Conservation (phyloP, 202 grass and related monocot genomes). For the Brachypodium distachyon region DNA sequence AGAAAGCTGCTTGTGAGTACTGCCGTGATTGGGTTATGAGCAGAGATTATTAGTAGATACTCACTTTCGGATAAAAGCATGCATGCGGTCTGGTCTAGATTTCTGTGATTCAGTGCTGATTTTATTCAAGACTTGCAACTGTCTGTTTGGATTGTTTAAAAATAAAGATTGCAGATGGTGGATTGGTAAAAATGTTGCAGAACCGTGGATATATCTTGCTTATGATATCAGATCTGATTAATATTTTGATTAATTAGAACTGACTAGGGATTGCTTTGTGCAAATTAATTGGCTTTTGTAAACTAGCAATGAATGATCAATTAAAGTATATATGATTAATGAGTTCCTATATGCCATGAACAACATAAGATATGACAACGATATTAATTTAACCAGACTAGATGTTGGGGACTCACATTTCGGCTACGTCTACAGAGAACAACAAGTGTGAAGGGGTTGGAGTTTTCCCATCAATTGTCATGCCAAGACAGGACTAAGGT, state of each 20-base stretch:
- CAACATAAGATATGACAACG: neutral
- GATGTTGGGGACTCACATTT: neutral
- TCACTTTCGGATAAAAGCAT: neutral
- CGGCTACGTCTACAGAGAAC: neutral
- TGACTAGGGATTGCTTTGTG: neutral
- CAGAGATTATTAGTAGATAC: neutral
- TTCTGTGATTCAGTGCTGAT: neutral
- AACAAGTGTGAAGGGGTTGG: neutral
- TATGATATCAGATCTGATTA: neutral
- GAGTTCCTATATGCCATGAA: neutral
- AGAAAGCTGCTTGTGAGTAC: constrained; percentile 8
- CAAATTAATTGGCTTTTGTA: neutral
- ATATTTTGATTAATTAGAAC: neutral
- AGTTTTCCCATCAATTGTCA: neutral
- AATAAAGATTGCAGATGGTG: neutral
- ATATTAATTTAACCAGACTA: neutral
- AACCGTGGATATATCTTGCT: neutral
- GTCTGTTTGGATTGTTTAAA: neutral
- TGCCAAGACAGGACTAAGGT: neutral
- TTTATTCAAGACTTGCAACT: neutral
- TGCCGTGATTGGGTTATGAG: neutral
- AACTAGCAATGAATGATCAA: neutral
- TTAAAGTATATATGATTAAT: neutral
- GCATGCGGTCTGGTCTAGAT: neutral
- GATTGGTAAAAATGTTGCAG: neutral